Evolutionary conservation across 1,284 basidiomycete species (phyloP).

Genomic region (Cutaneotrichosporon cutaneum): DNA sequence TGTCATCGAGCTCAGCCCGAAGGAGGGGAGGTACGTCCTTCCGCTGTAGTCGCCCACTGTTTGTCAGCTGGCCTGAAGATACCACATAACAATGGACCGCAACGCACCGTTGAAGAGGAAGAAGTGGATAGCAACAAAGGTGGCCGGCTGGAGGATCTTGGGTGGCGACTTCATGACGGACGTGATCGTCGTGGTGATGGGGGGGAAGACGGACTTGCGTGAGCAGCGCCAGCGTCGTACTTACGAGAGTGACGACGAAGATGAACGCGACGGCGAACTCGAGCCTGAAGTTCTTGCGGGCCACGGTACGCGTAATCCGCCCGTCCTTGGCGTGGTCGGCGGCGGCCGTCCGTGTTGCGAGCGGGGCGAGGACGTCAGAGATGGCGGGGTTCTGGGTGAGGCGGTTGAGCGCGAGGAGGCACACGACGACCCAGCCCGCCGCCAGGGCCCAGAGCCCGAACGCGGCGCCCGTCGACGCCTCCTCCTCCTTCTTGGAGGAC

Average conservation of each 20-base stretch:
- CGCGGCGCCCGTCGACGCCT: slow-evolving; percentile 30
- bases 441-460: slow-evolving; percentile 42
- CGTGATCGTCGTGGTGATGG: slow-evolving; percentile 72
- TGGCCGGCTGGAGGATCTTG: slow-evolving; percentile 41
- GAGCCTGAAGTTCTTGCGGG: slow-evolving; percentile 64
- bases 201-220: slow-evolving; percentile 73
- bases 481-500: slow-evolving; percentile 20
- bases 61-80: slow-evolving; percentile 29
- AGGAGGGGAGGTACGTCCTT: slow-evolving; percentile 66
- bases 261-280: slow-evolving; percentile 72
- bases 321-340: slow-evolving; percentile 17
- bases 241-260: slow-evolving; percentile 74
- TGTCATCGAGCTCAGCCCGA: slow-evolving; percentile 53
- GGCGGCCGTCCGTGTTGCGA: slow-evolving; percentile 14
- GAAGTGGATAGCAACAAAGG: slow-evolving; percentile 54
- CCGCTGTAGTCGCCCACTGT: slow-evolving; percentile 75
- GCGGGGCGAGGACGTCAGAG: slow-evolving; percentile 17
- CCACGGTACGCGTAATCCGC: slow-evolving; percentile 33
- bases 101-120: slow-evolving; percentile 55
- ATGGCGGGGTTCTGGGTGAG: slow-evolving; percentile 37
- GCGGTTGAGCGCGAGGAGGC: slow-evolving; percentile 31
- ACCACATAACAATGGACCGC: slow-evolving; percentile 45
- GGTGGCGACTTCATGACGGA: slow-evolving; percentile 60
- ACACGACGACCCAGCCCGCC: slow-evolving; percentile 25
- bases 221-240: slow-evolving; percentile 35